Evolutionary conservation across 306 rosid species (phyloP).

Genomic region (Alnus glutinosa): DNA sequence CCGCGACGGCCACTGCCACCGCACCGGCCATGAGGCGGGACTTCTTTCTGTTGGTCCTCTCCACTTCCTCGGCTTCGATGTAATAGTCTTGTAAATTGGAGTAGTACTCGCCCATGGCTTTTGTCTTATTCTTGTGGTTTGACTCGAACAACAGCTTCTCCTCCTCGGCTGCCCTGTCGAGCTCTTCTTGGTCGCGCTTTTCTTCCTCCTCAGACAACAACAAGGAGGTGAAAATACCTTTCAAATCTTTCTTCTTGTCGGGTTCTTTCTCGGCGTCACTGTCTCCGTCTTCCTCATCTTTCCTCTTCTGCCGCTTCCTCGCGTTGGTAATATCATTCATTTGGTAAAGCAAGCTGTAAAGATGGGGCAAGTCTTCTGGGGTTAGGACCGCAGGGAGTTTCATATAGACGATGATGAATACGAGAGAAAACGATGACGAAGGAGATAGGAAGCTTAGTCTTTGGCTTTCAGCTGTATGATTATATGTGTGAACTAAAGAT

Average conservation of each 20-base stretch:
- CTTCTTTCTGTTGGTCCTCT: constrained; percentile 46
- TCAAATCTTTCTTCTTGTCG: constrained; percentile 42
- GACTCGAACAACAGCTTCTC: constrained; percentile 45
- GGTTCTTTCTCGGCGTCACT: constrained; percentile 24
- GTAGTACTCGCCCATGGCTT: constrained; percentile 52
- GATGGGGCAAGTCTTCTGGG: constrained; percentile 23
- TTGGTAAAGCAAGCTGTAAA: constrained; percentile 25
- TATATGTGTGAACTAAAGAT: constrained; percentile 24
- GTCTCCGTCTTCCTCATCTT: constrained; percentile 24
- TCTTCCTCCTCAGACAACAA: constrained; percentile 61
- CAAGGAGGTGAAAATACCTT: constrained; percentile 59
- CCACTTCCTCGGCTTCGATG: constrained; percentile 55
- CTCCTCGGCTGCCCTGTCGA: constrained; percentile 43
- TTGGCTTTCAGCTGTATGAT: constrained; percentile 14
- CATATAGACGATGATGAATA: constrained; percentile 17
- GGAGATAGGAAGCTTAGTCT: background rate
- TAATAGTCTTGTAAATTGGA: constrained; percentile 46
- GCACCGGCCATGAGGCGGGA: constrained; percentile 43
- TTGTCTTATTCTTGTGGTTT: constrained; percentile 50
- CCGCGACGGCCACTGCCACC: constrained; percentile 16
- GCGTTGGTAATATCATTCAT: constrained; percentile 40
- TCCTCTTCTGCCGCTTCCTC: constrained; percentile 34
- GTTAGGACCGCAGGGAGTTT: background rate
- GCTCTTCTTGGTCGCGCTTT: constrained; percentile 44
- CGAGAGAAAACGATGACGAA: background rate